Conservation (phyloP, 768 basidiomycete genomes). For the Termitomyces sp. region DNA sequence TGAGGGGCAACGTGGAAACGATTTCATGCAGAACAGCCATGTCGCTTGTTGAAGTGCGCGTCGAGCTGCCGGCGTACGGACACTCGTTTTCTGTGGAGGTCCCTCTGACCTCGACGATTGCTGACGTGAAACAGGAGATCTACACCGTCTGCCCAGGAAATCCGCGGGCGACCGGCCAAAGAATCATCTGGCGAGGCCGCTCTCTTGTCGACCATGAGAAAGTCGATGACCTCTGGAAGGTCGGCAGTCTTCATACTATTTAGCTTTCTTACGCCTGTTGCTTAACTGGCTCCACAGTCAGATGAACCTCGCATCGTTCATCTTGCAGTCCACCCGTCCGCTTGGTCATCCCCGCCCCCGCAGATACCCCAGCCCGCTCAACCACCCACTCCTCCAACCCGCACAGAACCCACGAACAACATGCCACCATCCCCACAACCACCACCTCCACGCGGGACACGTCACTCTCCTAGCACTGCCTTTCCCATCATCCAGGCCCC, state of each 20-base stretch:
- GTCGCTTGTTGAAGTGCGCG: slow-evolving; percentile 46
- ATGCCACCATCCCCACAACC: not conserved
- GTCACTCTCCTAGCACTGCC: not conserved
- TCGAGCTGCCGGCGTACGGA: slow-evolving; percentile 74
- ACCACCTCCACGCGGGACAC: not conserved
- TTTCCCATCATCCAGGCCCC: slow-evolving; percentile 1
- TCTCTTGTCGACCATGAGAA: slow-evolving; percentile 59
- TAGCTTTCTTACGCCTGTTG: slow-evolving; percentile 7
- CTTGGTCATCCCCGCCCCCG: slow-evolving; percentile 59
- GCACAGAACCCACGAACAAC: slow-evolving; percentile 2
- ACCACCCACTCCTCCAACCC: slow-evolving; percentile 2
- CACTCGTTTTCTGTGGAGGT: slow-evolving; percentile 59
- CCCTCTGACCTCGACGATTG: slow-evolving; percentile 40
- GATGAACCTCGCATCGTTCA: slow-evolving; percentile 62
- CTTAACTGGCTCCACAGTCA: slow-evolving; percentile 30
- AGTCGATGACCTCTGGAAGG: slow-evolving; percentile 67
- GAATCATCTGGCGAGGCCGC: slow-evolving; percentile 73
- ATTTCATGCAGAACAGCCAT: slow-evolving; percentile 19
- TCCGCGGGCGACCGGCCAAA: slow-evolving; percentile 66
- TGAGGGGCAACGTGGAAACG: slow-evolving; percentile 17
- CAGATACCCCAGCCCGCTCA: slow-evolving; percentile 18
- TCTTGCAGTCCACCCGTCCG: slow-evolving; percentile 74
- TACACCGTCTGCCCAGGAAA: slow-evolving; percentile 51
- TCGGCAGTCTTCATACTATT: slow-evolving; percentile 22
- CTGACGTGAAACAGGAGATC: slow-evolving; percentile 66